Evolutionary conservation across 2,329 filamentous ascomycete genomes (phyloP).

Genomic region (Emericellopsis atlantica): DNA sequence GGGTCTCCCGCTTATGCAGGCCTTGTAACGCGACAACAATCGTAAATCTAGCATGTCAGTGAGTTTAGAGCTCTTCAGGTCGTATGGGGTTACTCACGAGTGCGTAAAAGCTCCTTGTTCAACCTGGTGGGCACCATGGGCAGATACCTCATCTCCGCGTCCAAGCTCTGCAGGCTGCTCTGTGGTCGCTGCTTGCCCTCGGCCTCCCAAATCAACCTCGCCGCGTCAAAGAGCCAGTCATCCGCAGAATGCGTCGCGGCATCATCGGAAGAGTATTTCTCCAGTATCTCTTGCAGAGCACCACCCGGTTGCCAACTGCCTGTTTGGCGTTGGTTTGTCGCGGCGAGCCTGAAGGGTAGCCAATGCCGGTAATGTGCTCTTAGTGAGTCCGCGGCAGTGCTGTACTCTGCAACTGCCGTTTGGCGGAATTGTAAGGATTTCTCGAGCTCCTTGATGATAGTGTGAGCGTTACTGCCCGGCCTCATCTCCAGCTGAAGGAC

Average conservation of each 20-base stretch:
- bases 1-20: constrained; percentile 34
- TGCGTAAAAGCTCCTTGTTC: constrained; percentile 33
- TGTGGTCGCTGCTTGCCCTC: constrained; percentile 8
- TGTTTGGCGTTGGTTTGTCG: constrained; percentile 7
- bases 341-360: constrained; percentile 2
- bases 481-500: constrained; percentile 16
- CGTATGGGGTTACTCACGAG: constrained; percentile 22
- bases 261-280: constrained; percentile 11
- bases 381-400: background rate
- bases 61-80: background rate
- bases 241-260: constrained; percentile 16
- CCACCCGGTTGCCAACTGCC: constrained; percentile 7
- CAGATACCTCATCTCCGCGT: constrained; percentile 24
- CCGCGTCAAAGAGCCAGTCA: constrained; percentile 15
- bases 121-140: constrained; percentile 27
- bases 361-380: constrained; percentile 1
- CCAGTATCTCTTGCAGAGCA: constrained; percentile 14
- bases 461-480: too few species aligned
- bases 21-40: constrained; percentile 36
- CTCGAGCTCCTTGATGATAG: background rate
- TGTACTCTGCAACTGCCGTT: background rate
- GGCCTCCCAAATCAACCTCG: constrained; percentile 10
- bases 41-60: constrained; percentile 25
- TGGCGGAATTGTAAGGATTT: background rate
- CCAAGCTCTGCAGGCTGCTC: constrained; percentile 11